Conservation (phyloP, 305 asterid species). For the Solanum hybrid region DNA sequence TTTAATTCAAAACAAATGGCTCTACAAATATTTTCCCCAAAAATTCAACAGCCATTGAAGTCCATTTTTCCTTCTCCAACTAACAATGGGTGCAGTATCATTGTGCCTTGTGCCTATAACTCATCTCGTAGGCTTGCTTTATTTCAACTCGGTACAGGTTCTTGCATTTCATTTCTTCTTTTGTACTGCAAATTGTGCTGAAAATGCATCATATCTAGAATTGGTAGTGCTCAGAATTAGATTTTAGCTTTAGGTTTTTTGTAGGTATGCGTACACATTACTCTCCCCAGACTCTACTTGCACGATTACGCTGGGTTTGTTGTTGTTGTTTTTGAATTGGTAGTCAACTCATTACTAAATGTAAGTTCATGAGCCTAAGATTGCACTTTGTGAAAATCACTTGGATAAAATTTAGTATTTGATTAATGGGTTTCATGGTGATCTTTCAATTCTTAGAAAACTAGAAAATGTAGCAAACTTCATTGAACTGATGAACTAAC, state of each 20-base stretch:
- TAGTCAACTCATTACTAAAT: background rate
- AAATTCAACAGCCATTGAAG: background rate
- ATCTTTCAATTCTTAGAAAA: background rate
- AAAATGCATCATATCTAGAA: background rate
- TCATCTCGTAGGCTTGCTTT: constrained; percentile 37
- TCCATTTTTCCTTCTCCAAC: constrained; percentile 8
- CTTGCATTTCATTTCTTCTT: background rate
- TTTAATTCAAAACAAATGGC: background rate
- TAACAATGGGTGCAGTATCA: background rate
- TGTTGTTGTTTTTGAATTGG: background rate
- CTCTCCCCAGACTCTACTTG: background rate
- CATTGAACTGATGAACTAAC: background rate
- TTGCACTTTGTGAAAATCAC: background rate
- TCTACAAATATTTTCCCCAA: background rate
- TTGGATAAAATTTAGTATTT: background rate
- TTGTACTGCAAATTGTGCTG: background rate
- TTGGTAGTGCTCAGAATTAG: background rate
- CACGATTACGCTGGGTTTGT: background rate
- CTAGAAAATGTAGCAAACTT: background rate
- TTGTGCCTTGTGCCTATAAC: constrained; percentile 20
- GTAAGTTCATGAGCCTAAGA: background rate
- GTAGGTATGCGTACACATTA: background rate
- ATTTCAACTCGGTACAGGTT: constrained; percentile 37
- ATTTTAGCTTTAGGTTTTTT: background rate
- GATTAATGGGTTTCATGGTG: background rate